Percentiles rank a stretch among this genome's conserved stretches.
These are phyloP conservation scores for Phytophthora tubulina DNA, from an alignment of 352 stramenopile species.

Conservation along the genomic window DNA sequence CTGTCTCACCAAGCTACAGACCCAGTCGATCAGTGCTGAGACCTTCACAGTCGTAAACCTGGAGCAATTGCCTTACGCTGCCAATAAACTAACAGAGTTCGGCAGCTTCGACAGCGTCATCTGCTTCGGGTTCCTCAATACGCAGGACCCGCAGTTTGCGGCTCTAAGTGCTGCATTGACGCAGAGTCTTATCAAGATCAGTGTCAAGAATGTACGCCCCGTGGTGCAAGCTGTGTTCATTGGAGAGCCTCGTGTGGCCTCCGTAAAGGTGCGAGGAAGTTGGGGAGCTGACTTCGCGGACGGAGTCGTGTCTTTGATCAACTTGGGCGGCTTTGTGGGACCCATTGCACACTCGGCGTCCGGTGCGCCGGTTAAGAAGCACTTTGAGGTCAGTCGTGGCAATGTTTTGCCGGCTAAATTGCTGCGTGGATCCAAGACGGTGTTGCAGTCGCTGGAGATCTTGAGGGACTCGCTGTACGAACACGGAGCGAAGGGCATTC, in stretches of 20 bases:
- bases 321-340: slow-evolving; percentile 73
- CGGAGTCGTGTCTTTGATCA: slow-evolving; percentile 65
- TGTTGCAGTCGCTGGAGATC: slow-evolving; percentile 68
- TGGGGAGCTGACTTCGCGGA: slow-evolving; percentile 77
- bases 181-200: slow-evolving; percentile 88
- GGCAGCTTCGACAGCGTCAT: slow-evolving; percentile 81
- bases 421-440: slow-evolving; percentile 62
- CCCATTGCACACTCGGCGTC: slow-evolving; percentile 52
- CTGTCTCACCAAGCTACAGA: slow-evolving; percentile 49
- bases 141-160: slow-evolving; percentile 69
- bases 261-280: slow-evolving; percentile 75
- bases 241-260: slow-evolving; percentile 78
- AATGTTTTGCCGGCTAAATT: slow-evolving; percentile 77
- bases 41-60: slow-evolving; percentile 77
- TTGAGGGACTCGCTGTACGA: slow-evolving; percentile 81
- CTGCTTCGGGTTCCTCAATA: slow-evolving; percentile 82
- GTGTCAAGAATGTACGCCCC: slow-evolving; percentile 81
- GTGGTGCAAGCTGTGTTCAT: slow-evolving; percentile 85
- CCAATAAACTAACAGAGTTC: slow-evolving; percentile 80
- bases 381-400: slow-evolving; percentile 67
- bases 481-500: slow-evolving; percentile 80
- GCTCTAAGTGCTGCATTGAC: slow-evolving; percentile 64
- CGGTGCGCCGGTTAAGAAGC: slow-evolving; percentile 58
- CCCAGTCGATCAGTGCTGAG: slow-evolving; percentile 49
- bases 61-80: slow-evolving; percentile 82